Conservation (phyloP, 345 rosid genomes). For the Toxicodendron radicans region DNA sequence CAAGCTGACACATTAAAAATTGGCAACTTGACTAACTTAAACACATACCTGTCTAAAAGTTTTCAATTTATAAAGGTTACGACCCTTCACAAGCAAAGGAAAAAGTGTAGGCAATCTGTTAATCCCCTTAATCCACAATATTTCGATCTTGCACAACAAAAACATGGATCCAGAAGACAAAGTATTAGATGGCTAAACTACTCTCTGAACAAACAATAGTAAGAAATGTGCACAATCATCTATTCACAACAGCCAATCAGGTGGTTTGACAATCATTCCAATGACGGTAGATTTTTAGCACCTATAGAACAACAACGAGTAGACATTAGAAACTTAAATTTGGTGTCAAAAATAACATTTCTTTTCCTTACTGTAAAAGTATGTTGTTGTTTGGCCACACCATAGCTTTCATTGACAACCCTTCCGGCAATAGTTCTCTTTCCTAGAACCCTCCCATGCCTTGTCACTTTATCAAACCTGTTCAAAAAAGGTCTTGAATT, state of each 20-base stretch:
- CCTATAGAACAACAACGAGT: neutral
- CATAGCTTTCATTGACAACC: conserved; percentile 72
- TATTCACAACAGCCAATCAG: neutral
- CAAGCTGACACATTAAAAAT: conserved; percentile 6
- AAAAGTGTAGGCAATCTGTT: conserved; percentile 51
- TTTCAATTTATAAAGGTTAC: conserved; percentile 58
- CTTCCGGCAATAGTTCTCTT: conserved; percentile 62
- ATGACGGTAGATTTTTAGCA: neutral
- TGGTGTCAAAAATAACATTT: conserved; percentile 1
- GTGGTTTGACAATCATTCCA: neutral
- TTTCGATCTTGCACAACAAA: conserved; percentile 51
- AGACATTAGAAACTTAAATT: neutral
- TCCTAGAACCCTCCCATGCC: conserved; percentile 44
- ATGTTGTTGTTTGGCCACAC: conserved; percentile 73
- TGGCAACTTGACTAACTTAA: neutral
- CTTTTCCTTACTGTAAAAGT: conserved; percentile 58
- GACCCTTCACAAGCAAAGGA: conserved; percentile 69
- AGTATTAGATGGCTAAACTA: conserved; percentile 13
- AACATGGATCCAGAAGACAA: conserved; percentile 16
- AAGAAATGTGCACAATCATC: neutral
- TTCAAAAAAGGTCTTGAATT: conserved; percentile 13
- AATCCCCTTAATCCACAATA: conserved; percentile 60
- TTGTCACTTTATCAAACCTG: conserved; percentile 49
- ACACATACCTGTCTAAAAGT: conserved; percentile 53
- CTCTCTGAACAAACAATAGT: neutral